Evolutionary conservation across 208 protist species (phyloP), one percentile per base, ranked within the genome.

Genomic region (Leishmania guyanensis): DNA sequence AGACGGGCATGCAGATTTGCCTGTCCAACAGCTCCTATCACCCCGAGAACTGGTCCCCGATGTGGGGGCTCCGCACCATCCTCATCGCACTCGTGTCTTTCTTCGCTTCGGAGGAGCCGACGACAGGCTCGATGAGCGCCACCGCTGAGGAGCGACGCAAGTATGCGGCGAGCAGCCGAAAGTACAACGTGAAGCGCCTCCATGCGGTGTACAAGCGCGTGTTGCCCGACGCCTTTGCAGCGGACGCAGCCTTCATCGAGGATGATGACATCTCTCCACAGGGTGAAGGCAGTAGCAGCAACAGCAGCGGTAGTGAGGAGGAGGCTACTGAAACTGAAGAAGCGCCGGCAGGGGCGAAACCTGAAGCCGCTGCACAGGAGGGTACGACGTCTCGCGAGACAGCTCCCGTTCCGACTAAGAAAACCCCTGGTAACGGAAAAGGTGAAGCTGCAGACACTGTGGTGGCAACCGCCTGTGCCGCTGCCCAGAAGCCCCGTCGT

Each of bases 21-120:
- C 79, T 97, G 14, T 93, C 83, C 14, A 98, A 97, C 88, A 95
- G 84, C 46, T 89, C 89, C 79, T 98, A 95, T 75, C 96, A 98
- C 84, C 94, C 93, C 4, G 93, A 97, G 79, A 62, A 87, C 75
- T 98, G 96, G 95, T 97, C 89, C 77, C 94, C 96, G 16, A 79
- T 98, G 77, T 98, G 96, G 95, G 85, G 85, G 6, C 81, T 97
- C 56, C 73, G 78, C 29, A 93, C 91, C 16, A 97, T 98, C 66
- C 58, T 98, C 17, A 90, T 86, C n/a, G 96, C 93, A 2, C 84
- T 98, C 60, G 76, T 97, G 5, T 95, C 92, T 39, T 98, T 98
- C 80, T 92, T 98, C 51, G 79, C 88, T 6, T 91, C 90, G 1
- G 85, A 96, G 2, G 84, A 91, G 80, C 2, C 53, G 12, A 90